Base-by-base conservation (phyloP, 2,329 filamentous ascomycete species). In the Ophiostoma himal-ulmi region DNA sequence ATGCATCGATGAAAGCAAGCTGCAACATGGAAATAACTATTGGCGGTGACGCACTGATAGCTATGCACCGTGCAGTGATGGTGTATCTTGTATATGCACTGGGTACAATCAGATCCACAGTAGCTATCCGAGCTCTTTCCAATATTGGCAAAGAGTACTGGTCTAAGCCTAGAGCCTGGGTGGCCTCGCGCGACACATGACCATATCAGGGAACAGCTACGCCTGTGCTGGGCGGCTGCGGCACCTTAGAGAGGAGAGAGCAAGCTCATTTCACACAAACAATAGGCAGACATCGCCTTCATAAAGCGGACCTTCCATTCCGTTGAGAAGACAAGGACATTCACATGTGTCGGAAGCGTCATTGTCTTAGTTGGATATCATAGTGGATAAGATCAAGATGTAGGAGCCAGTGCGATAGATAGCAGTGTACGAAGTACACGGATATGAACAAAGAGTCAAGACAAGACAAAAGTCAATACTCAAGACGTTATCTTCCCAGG, bases 131-230 rank as follows among this genome's bases (percentile, higher is more conserved):
- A 39, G 52, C 52, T 57, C 26, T 26, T 22, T 26, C 52, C 52
- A 57, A 57, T 57, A 57, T 57, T 57, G 64, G 36, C 34, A 37
- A 3, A 14, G 34, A 36, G 65, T 41, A 62, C 34, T 66, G 14
- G 17, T 26, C 39, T 41, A 34, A 17, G 44, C 44, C 44, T 48
- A 20, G 17, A 48, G 5, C 36, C 20, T 20, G 36, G 65, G 4
- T 62, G 69, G 69, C 52, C 52, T 57, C 69, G 37, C 69, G 66
- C 39, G 48, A 52, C 69, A 52, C 69, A 70, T 70, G 69, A 68
- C 69, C 65, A 52, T 13, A 60, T 67, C 65, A 39, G 65, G 65
- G 64, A 66, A 48, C 20, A 26, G 22, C 39, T 30, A 39, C 64
- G 64, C 64, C 64, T 66, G 11, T 37, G 60, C 60, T 64, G 60